These are phyloP conservation scores for Botrytis hyacinthi DNA, from an alignment of 2,329 filamentous ascomycete species.

Conservation along the genomic window DNA sequence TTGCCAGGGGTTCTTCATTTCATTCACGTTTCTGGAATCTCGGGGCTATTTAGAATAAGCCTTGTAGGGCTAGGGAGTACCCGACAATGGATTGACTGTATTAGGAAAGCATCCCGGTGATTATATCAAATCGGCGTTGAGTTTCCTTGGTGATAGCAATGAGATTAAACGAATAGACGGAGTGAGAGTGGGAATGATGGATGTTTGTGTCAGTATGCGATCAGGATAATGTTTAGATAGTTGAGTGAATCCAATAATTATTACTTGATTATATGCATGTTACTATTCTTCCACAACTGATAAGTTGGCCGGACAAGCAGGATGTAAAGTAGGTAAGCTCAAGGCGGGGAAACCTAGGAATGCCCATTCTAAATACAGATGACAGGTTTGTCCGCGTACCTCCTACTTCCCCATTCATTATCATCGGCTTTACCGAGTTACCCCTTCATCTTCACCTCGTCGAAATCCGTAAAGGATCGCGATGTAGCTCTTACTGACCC, in stretches of 20 bases:
- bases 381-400: not conserved
- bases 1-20: not conserved
- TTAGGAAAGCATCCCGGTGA: not conserved
- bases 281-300: not conserved
- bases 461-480: not conserved
- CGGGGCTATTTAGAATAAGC: not conserved
- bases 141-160: not conserved
- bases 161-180: not conserved
- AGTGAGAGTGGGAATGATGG: not conserved
- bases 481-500: not conserved
- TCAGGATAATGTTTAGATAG: not conserved
- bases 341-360: not conserved
- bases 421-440: not conserved
- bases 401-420: not conserved
- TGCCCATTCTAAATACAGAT: not conserved
- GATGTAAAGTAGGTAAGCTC: not conserved
- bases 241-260: not conserved
- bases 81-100: not conserved
- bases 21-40: not conserved
- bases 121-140: not conserved
- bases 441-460: not conserved
- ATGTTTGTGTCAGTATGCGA: not conserved
- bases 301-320: not conserved
- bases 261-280: not conserved
- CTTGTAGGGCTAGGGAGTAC: slow-evolving; percentile 3